phyloP scores from a whole-genome alignment of 192 early-diverging fungal species.

The Piromyces finnis region DNA sequence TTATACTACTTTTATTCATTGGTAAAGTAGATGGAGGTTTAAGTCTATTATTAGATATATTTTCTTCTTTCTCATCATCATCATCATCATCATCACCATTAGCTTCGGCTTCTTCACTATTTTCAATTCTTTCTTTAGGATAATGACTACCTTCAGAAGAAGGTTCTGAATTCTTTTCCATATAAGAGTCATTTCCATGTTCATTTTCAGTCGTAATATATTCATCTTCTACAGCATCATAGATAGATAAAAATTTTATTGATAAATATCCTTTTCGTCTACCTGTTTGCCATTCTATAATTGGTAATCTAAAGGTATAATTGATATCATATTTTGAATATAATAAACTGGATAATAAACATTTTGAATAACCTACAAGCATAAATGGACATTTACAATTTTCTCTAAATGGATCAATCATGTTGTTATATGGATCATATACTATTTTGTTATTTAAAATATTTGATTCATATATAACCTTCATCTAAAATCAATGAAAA shows the following conservation, averaged over 20 bases:
- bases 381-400: not conserved
- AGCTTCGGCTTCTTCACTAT: too few relatives aligned
- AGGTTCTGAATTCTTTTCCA: too few relatives aligned
- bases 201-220: not conserved
- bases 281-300: not conserved
- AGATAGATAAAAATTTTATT: not conserved
- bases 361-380: not conserved
- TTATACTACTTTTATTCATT: not conserved
- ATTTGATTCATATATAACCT: not conserved
- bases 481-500: not conserved
- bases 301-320: not conserved
- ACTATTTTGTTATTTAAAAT: not conserved
- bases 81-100: too few relatives aligned
- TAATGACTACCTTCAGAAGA: too few relatives aligned
- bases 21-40: too few relatives aligned
- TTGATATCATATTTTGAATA: not conserved
- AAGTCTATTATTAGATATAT: not conserved
- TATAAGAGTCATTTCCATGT: not conserved
- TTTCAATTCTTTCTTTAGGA: too few relatives aligned
- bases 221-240: not conserved
- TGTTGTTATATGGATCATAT: not conserved
- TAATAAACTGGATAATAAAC: not conserved
- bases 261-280: not conserved
- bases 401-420: not conserved
- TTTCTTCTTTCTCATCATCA: too few relatives aligned